Conservation (phyloP, 169 alveolate genomes). For the Hepatocystis sp. region DNA sequence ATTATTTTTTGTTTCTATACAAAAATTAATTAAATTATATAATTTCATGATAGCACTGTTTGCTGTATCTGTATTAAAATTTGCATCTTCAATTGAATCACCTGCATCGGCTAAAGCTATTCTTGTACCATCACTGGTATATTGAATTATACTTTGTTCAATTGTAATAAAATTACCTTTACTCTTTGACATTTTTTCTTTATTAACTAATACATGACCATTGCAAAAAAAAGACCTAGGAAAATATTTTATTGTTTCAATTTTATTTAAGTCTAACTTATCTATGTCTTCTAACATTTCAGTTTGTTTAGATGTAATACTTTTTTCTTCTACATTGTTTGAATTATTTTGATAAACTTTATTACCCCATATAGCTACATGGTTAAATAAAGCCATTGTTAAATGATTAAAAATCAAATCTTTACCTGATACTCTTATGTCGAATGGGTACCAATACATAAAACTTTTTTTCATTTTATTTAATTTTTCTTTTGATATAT, state of each 20-base stretch:
- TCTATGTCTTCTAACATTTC: conserved; percentile 58
- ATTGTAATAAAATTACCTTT: conserved; percentile 97
- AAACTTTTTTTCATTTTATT: conserved; percentile 93
- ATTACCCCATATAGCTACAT: conserved; percentile 99
- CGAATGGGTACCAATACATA: conserved; percentile 95
- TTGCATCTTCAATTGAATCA: conserved; percentile 97
- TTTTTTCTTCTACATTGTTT: conserved; percentile 34
- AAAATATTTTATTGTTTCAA: conserved; percentile 82
- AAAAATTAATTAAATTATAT: conserved; percentile 80
- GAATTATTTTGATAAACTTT: conserved; percentile 15
- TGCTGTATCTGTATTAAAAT: conserved; percentile 91
- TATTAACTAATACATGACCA: conserved; percentile 97
- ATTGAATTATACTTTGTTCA: conserved; percentile 91
- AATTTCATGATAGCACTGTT: conserved; percentile 89
- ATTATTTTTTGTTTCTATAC: conserved; percentile 81
- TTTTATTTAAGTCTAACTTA: conserved; percentile 11
- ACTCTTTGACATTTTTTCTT: conserved; percentile 98
- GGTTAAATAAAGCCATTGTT: conserved; percentile 98
- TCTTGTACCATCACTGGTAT: conserved; percentile 98
- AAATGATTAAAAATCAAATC: conserved; percentile 99
- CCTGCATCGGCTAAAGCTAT: conserved; percentile 99
- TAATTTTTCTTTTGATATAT: conserved; percentile 78
- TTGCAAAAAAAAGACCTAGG: conserved; percentile 96
- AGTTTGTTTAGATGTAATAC: conserved; percentile 45
- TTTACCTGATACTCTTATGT: conserved; percentile 95